A percentile compares a stretch with the other conserved stretches of the same genome.
phyloP scores from a whole-genome alignment of 2,329 filamentous ascomycete species.

The Ophiocordyceps camponoti-saundersi region DNA sequence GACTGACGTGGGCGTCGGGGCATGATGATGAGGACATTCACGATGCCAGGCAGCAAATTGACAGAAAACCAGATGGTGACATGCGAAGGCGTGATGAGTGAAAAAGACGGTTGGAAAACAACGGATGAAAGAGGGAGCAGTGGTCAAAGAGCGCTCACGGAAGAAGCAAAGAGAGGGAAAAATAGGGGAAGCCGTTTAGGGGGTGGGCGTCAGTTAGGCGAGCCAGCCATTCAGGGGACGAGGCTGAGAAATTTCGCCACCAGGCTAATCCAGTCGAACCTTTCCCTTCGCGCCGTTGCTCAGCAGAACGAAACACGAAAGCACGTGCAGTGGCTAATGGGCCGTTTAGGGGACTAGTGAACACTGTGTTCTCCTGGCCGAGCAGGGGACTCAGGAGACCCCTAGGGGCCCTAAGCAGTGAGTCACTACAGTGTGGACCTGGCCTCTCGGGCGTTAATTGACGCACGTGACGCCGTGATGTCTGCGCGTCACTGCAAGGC shows the following conservation, averaged over 20 bases:
- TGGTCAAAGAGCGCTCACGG: not conserved
- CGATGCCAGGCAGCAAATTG: not conserved
- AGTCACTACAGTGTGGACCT: constrained; percentile 5
- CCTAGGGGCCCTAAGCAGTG: not conserved
- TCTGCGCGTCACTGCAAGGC: constrained; percentile 6
- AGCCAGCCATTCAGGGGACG: not conserved
- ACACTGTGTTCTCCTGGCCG: not conserved
- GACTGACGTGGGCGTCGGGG: not conserved
- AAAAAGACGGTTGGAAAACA: not conserved
- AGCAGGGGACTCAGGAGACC: too few species aligned
- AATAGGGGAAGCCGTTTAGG: not conserved
- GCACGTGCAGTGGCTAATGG: constrained; percentile 9
- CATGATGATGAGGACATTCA: not conserved
- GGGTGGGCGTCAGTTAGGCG: too few species aligned
- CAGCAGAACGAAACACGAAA: constrained; percentile 10
- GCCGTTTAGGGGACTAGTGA: not conserved
- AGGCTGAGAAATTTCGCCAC: constrained; percentile 1
- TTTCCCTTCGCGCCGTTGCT: not conserved
- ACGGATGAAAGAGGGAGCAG: not conserved
- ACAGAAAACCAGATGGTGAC: not conserved
- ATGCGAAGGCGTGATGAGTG: not conserved
- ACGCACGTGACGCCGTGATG: constrained; percentile 19
- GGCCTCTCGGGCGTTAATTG: not conserved
- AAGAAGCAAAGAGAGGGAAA: not conserved
- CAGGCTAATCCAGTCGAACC: not conserved